phyloP scores from a whole-genome alignment of 2,329 filamentous ascomycete species.

The Scedosporium dehoogii region DNA sequence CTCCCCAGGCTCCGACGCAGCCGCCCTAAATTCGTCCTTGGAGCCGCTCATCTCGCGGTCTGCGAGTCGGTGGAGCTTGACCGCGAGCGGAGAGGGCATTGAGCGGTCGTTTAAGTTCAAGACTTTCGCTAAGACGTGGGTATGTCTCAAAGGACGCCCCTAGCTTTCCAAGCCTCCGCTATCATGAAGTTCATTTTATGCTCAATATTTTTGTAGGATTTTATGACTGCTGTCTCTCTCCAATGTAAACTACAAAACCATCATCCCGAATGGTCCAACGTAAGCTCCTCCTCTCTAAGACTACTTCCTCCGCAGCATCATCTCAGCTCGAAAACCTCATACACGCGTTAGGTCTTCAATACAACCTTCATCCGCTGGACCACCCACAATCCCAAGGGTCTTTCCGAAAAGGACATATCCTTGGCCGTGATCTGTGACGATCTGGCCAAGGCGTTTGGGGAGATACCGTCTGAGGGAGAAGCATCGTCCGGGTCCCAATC shows the following conservation, averaged over 20 bases:
- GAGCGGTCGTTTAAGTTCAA: constrained; percentile 55
- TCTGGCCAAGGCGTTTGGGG: constrained; percentile 46
- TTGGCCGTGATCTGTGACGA: constrained; percentile 55
- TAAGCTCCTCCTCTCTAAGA: constrained; percentile 22
- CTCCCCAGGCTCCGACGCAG: constrained; percentile 32
- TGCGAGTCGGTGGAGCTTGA: constrained; percentile 38
- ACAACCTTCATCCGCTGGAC: constrained; percentile 64
- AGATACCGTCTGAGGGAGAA: constrained; percentile 27
- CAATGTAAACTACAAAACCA: constrained; percentile 60
- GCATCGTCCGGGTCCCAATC: constrained; percentile 21
- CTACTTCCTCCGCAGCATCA: not conserved
- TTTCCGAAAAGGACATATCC: constrained; percentile 53
- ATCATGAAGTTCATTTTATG: no score
- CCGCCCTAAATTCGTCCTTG: constrained; percentile 29
- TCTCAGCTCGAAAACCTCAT: not conserved
- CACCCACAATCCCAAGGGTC: constrained; percentile 55
- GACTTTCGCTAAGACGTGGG: constrained; percentile 57
- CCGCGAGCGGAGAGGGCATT: constrained; percentile 40
- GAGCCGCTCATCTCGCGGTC: constrained; percentile 21
- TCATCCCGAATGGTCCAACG: constrained; percentile 70
- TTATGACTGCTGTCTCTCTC: constrained; percentile 62
- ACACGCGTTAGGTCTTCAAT: constrained; percentile 51
- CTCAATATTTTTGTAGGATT: constrained; percentile 41
- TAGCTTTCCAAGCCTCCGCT: not conserved
- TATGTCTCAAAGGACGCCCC: constrained; percentile 22